phyloP scores from a whole-genome alignment of 331 rosid species.

The Rosa hybrid region DNA sequence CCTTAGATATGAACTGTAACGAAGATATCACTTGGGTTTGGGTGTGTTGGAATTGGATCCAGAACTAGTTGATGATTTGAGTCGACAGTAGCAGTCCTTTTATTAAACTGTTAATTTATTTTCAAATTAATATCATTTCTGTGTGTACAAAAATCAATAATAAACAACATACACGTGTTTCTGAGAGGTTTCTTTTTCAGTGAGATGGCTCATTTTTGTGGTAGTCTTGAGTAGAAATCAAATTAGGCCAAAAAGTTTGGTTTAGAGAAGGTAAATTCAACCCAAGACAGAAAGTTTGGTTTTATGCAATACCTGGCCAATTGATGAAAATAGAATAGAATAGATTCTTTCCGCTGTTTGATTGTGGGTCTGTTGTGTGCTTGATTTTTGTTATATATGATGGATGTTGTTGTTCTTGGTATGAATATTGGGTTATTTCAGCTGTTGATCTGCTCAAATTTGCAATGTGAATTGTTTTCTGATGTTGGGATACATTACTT shows the following conservation, averaged over 20 bases:
- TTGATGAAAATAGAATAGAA: too few relatives aligned
- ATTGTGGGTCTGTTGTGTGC: too few relatives aligned
- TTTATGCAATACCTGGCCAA: too few relatives aligned
- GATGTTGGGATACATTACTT: too few relatives aligned
- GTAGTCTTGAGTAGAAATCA: neutral
- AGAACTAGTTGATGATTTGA: neutral
- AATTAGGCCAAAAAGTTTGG: neutral
- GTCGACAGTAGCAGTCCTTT: neutral
- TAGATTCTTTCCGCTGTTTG: too few relatives aligned
- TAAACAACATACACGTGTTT: neutral
- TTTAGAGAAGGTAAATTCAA: neutral
- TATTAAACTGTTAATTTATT: neutral
- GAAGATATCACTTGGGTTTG: neutral
- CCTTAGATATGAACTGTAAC: constrained; percentile 13
- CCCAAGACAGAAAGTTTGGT: too few relatives aligned
- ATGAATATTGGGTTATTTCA: too few relatives aligned
- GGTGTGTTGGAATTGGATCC: neutral
- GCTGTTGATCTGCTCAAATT: too few relatives aligned
- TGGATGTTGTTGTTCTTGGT: too few relatives aligned
- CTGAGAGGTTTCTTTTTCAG: neutral
- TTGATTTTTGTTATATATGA: too few relatives aligned
- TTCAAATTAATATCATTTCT: neutral
- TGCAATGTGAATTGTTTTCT: too few relatives aligned
- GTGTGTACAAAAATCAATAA: neutral
- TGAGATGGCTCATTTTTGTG: neutral